Evolutionary conservation across 257 asterid species (phyloP).

Genomic region (Capsicum chinense): DNA sequence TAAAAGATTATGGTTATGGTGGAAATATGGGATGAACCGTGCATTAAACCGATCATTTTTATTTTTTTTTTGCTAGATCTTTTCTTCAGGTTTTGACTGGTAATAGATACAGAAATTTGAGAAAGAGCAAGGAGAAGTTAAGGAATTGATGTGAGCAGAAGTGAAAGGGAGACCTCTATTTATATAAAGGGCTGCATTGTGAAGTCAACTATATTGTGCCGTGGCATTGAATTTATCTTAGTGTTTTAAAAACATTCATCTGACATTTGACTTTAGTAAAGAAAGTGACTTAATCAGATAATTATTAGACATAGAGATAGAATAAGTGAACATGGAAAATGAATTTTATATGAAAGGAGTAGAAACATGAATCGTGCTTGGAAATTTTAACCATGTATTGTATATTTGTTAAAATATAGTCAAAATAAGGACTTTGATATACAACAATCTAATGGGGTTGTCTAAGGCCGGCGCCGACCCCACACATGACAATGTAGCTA

Average conservation of each 20-base stretch:
- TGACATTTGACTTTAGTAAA: conserved; percentile 7
- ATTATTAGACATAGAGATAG: background rate
- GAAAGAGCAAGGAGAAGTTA: background rate
- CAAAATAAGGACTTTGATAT: background rate
- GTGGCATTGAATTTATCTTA: conserved; percentile 14
- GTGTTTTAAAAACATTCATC: conserved; percentile 3
- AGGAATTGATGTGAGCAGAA: conserved; percentile 6
- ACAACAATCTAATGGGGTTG: background rate
- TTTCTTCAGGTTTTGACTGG: background rate
- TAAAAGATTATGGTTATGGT: conserved; percentile 31
- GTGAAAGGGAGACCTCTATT: background rate
- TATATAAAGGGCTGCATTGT: conserved; percentile 21
- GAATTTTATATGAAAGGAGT: background rate
- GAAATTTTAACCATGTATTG: background rate
- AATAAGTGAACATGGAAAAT: background rate
- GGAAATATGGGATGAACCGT: conserved; percentile 31
- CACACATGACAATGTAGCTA: background rate
- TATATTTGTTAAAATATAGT: background rate
- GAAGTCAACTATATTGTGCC: conserved; percentile 25
- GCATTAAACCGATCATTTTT: conserved; percentile 38
- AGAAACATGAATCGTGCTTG: conserved; percentile 16
- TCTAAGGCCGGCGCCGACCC: conserved; percentile 35
- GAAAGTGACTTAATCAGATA: background rate
- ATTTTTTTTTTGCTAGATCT: background rate
- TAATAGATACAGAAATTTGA: background rate